phyloP scores from a whole-genome alignment of 768 basidiomycete species.

The Fistulinella prunicolor region DNA sequence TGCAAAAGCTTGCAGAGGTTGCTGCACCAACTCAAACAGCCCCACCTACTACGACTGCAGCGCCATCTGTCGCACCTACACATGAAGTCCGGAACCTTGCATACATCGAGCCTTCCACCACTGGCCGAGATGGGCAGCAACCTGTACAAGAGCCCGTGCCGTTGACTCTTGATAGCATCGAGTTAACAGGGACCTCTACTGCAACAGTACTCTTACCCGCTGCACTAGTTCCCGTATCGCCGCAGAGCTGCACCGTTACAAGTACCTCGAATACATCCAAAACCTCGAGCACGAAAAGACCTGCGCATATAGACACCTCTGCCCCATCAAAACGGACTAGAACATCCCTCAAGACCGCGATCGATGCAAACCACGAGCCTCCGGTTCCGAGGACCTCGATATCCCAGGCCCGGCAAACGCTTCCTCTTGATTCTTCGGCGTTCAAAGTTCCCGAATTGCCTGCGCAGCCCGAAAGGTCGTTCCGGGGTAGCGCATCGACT shows the following conservation, averaged over 20 bases:
- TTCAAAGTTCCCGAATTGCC: slow-evolving; percentile 10
- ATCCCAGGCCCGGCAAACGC: neutral
- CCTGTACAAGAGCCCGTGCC: too few relatives aligned
- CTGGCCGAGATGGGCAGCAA: too few relatives aligned
- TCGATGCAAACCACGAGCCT: neutral
- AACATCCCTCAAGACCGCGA: slow-evolving; percentile 1
- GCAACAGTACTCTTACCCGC: too few relatives aligned
- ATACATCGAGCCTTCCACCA: neutral
- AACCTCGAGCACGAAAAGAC: slow-evolving; percentile 11
- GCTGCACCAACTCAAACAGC: neutral
- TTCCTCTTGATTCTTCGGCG: neutral
- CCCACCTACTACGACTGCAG: neutral
- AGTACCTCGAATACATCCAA: neutral
- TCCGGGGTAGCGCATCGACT: neutral
- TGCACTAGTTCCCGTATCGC: too few relatives aligned
- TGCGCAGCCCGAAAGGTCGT: neutral
- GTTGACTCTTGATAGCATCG: too few relatives aligned
- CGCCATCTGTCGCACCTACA: neutral
- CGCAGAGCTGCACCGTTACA: neutral
- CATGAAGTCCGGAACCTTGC: neutral
- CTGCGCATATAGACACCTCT: slow-evolving; percentile 19
- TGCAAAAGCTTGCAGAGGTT: slow-evolving; percentile 41
- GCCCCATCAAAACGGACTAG: slow-evolving; percentile 14
- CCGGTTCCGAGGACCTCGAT: neutral
- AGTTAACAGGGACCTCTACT: too few relatives aligned